Base-by-base conservation (phyloP, 1,284 basidiomycete species). In the Microbotryum intermedium region DNA sequence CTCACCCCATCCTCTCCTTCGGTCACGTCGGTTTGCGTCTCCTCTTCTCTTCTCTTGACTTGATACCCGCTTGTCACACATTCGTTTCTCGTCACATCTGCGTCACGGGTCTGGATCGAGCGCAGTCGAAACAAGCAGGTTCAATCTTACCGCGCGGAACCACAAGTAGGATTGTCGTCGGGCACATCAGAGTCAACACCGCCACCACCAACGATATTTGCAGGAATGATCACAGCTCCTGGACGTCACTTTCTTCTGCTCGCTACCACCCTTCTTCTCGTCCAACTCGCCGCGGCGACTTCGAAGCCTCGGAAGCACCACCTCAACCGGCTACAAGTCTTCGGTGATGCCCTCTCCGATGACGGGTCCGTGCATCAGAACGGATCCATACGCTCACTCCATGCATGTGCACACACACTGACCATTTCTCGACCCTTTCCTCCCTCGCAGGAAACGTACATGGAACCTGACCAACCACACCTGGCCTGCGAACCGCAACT, bases 341-440 rank as follows among this genome's bases (percentile, higher is more conserved):
- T 61, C 34, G 60, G 60, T 1, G 60, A 61, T 49, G 42, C 49
- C 52, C 50, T 54, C 4, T 51, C 39, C 20, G 60, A 61, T 23
- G 47, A 29, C 5, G 60, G 60, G 58, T 52, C 25, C 26, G 53
- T 29, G 3, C 43, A 10, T 18, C n/a, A 8, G 6, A 10, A 1
- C 7, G 9, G 7, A 43, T 30, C 46, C 6, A 16, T 39, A 16
- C 34, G 11, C 34, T 39, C 34, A 39, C 10, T 16, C 13, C 16
- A 0, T 6, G 34, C 16, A 39, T 11, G 34, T 39, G 13, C 20
- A 26, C 11, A 9, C 21, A n/a, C 25, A 30, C 47, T 50, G 34
- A 56, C 34, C 16, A 13, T 50, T 13, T 6, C 7, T 7, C 8
- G 7, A 3, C 3, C 8, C 21, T 18, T 26, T n/a, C 26, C 6